Evolutionary conservation across 169 alveolate species (phyloP), one percentile per base, ranked within the genome.

Genomic region (Plasmodium malariae): DNA sequence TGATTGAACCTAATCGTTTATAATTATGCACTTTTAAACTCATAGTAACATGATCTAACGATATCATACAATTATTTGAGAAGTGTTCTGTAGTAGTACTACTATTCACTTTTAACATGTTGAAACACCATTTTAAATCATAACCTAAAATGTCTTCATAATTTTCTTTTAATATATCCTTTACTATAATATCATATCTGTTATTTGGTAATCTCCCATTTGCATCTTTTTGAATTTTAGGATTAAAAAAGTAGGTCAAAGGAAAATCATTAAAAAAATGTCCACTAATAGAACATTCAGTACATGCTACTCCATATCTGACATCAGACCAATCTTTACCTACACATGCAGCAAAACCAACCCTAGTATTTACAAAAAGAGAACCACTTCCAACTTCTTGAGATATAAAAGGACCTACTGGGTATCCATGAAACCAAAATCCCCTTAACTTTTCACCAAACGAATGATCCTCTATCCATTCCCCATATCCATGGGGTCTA

Each of bases 301-400:
- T 95, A 17, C 95, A 93, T 1, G 98, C 83, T n/a, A 95, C 97
- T 14, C 97, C 97, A 51, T 80, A 94, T 45, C 89, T 36, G 11
- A 94, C 93, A 70, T 92, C 92, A 3, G 92, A 88, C 67, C 70
- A 65, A 24, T 73, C 88, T 76, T 83, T 63, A 28, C 90, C 88
- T 21, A 94, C 93, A 69, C 91, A 92, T 19, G 95, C 94, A 17
- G 94, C 95, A 80, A 93, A 93, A 36, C 95, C 97, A 17, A 95
- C 97, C 55, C 96, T 86, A 59, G 94, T 86, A 67, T 92, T 91
- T 26, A 86, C 95, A 55, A 95, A 94, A 14, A 95, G 36, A 17
- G 96, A 93, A 1, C 98, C 98, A 43, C 96, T 95, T 6, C 98
- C 97, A 12, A 96, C 93, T 74, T 96, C 98, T 83, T 95, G 97